A percentile compares a stretch with the other conserved stretches of the same genome.
phyloP scores from a whole-genome alignment of 1,284 basidiomycete species.

The Tremellales sp. region DNA sequence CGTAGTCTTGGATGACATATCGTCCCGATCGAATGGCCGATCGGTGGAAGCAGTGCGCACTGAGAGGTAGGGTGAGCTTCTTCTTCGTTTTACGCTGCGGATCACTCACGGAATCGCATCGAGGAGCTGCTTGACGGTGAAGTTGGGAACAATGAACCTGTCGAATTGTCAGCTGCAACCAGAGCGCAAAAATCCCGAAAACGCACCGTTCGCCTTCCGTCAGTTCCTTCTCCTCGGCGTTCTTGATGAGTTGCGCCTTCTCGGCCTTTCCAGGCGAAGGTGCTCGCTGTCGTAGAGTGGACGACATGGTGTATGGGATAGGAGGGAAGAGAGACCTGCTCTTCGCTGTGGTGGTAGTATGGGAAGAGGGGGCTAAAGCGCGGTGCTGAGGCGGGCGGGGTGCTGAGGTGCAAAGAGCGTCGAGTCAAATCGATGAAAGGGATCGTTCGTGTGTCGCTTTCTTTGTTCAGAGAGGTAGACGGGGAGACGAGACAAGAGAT shows the following conservation, averaged over 20 bases:
- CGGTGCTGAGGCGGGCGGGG: too few species aligned
- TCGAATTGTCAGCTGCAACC: slow-evolving; percentile 71
- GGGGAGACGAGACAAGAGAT: background rate
- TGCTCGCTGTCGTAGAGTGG: slow-evolving; percentile 40
- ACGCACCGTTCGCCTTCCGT: slow-evolving; percentile 45
- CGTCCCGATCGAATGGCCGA: slow-evolving; percentile 77
- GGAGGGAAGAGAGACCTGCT: slow-evolving; percentile 1
- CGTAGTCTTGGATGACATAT: slow-evolving; percentile 76
- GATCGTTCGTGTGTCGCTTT: background rate
- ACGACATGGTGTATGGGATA: slow-evolving; percentile 25
- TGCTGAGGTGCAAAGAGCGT: background rate
- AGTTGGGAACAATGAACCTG: slow-evolving; percentile 49
- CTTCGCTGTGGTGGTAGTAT: background rate
- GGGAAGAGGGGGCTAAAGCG: background rate
- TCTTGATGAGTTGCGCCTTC: slow-evolving; percentile 41
- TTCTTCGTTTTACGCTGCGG: background rate
- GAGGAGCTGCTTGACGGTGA: slow-evolving; percentile 57
- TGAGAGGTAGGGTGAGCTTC: slow-evolving; percentile 37
- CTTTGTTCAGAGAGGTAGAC: background rate
- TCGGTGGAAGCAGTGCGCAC: slow-evolving; percentile 88
- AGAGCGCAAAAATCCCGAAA: slow-evolving; percentile 67
- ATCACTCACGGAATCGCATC: slow-evolving; percentile 72
- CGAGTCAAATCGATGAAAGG: background rate
- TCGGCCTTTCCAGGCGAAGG: slow-evolving; percentile 30
- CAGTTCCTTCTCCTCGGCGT: slow-evolving; percentile 44